Conservation (phyloP, 768 basidiomycete genomes). For the Coprinopsis cinerea region DNA sequence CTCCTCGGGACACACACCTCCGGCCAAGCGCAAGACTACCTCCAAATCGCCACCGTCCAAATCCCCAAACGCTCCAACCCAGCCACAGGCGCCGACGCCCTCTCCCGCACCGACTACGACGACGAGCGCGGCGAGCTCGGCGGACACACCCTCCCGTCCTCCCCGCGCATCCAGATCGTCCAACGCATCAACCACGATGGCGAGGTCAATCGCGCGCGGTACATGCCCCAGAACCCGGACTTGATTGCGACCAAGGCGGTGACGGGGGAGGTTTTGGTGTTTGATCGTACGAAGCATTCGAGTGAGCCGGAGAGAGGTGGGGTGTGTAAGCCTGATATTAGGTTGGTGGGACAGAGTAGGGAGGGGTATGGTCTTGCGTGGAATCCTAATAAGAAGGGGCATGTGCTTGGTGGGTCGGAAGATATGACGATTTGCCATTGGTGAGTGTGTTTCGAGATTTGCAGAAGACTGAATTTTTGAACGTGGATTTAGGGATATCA, state of each 20-base stretch:
- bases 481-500: constrained; percentile 71
- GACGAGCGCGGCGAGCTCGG: constrained; percentile 93
- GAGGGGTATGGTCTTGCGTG: constrained; percentile 96
- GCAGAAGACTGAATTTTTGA: not conserved
- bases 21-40: constrained; percentile 87
- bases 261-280: constrained; percentile 87
- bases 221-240: constrained; percentile 99
- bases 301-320: constrained; percentile 86
- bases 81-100: constrained; percentile 60
- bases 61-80: constrained; percentile 78
- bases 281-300: constrained; percentile 95
- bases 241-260: constrained; percentile 93
- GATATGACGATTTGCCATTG: constrained; percentile 96
- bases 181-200: constrained; percentile 94
- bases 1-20: constrained; percentile 98
- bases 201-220: constrained; percentile 95
- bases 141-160: constrained; percentile 80
- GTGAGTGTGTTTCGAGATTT: constrained; percentile 33
- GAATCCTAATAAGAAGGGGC: constrained; percentile 79
- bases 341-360: constrained; percentile 81
- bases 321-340: constrained; percentile 85
- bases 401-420: constrained; percentile 88
- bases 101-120: constrained; percentile 78
- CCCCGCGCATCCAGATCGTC: constrained; percentile 81
- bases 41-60: constrained; percentile 92